Evolutionary conservation across 495 filamentous ascomycete genomes (phyloP), one percentile per base, ranked within the genome.

Genomic region (Aspergillus sclerotiicarbonarius): DNA sequence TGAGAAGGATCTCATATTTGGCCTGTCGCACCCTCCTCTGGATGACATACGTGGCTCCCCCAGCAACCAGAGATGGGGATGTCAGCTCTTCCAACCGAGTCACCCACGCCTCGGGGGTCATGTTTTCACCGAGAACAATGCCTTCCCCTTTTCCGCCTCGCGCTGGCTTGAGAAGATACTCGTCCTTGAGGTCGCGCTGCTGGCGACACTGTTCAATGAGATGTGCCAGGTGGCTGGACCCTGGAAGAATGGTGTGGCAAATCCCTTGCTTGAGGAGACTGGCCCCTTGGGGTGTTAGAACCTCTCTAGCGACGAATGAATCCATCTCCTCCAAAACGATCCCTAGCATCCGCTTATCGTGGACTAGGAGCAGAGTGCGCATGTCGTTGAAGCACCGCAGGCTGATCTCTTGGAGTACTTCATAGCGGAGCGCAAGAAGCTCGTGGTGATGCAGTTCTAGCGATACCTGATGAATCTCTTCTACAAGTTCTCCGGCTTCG

Each of bases 271-370:
- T 51, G 5, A 78, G 65, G 8, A 57, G n/a, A 6, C 32, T 32
- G 0, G 65, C 75, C 44, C 77, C 67, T 6, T 35, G 47, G 9
- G 52, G 9, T 8, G 67, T 67, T 15, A 80, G 41, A 12, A 70
- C 63, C 0, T 51, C 48, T 37, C 56, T 30, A 1, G 50, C 25
- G 0, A 76, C 65, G 1, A 79, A 59, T 3, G 53, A 44, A 6
- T 58, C 53, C 0, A 78, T 52, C 45, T 80, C 75, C 57, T 76
- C 66, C 15, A 31, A 61, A 0, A 80, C 51, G 19, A 80, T 63
- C 8, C 75, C 74, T 2, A 80, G 61, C 67, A 80, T 75, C 4
- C 77, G 66, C 60, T 80, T 80, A 52, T 79, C 77, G 54, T 79
- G 77, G 8, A 67, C 63, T 4, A 80, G 66, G 4, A 75, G 64